Percentiles rank a stretch among this genome's conserved stretches.
These are phyloP conservation scores for Mycena crocata DNA, from an alignment of 768 basidiomycete genomes.

Conservation along the genomic window DNA sequence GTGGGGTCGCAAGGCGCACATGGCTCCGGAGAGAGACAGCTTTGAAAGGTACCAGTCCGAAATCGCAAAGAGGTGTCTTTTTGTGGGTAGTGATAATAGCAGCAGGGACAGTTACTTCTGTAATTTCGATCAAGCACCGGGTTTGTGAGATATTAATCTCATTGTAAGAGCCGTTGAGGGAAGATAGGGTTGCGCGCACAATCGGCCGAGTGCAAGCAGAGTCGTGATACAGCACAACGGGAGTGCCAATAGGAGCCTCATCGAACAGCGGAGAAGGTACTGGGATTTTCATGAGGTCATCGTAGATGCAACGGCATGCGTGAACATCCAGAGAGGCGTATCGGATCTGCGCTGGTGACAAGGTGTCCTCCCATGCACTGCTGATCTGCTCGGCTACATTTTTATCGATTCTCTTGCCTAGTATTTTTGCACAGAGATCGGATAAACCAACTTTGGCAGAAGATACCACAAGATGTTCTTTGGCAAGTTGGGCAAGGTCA, in stretches of 20 bases:
- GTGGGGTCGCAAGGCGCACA: background rate
- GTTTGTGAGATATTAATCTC: background rate
- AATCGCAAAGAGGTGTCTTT: background rate
- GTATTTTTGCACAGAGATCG: background rate
- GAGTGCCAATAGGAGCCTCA: background rate
- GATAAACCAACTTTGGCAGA: background rate
- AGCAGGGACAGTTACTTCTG: background rate
- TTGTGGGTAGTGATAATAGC: background rate
- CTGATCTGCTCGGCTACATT: background rate
- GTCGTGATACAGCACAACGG: background rate
- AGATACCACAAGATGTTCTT: background rate
- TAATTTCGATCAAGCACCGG: background rate
- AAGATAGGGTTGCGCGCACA: background rate
- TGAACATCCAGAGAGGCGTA: slow-evolving; percentile 4
- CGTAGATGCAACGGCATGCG: slow-evolving; percentile 2
- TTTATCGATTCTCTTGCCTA: background rate
- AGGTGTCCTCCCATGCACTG: slow-evolving; percentile 1
- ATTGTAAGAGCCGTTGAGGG: background rate
- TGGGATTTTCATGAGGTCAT: background rate
- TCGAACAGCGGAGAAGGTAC: background rate
- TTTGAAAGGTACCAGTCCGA: background rate
- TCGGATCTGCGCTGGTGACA: background rate
- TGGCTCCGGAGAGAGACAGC: background rate
- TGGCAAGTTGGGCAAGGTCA: background rate
- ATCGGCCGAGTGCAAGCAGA: background rate